Conservation (phyloP, 2,329 filamentous ascomycete species). For the Pseudocercospora pini-densiflorae region DNA sequence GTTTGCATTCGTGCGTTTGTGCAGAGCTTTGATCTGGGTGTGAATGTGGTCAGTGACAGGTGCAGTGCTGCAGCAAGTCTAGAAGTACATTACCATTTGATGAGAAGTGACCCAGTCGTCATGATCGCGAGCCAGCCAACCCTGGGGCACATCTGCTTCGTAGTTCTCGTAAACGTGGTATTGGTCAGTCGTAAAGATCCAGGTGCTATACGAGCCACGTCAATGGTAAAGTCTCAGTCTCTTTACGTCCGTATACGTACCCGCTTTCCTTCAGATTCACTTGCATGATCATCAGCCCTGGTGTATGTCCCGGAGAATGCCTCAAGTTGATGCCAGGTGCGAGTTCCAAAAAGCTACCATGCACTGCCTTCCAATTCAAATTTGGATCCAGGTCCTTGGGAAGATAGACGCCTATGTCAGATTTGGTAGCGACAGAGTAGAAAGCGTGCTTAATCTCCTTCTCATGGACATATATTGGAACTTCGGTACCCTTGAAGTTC, state of each 20-base stretch:
- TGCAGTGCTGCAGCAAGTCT: not conserved
- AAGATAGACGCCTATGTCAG: slow-evolving; percentile 39
- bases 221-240: not conserved
- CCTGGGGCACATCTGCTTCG: slow-evolving; percentile 41
- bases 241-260: not conserved
- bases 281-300: slow-evolving; percentile 43
- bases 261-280: slow-evolving; percentile 40
- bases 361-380: slow-evolving; percentile 44
- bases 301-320: slow-evolving; percentile 44
- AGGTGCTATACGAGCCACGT: slow-evolving; percentile 14
- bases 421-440: slow-evolving; percentile 43
- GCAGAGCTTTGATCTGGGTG: not conserved
- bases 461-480: slow-evolving; percentile 45
- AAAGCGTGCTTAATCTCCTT: slow-evolving; percentile 45
- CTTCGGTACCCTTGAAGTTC: slow-evolving; percentile 40
- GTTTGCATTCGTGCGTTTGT: slow-evolving; percentile 29
- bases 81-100: slow-evolving; percentile 26
- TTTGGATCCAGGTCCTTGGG: slow-evolving; percentile 45
- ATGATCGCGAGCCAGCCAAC: slow-evolving; percentile 45
- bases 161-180: slow-evolving; percentile 46
- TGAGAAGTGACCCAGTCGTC: slow-evolving; percentile 39
- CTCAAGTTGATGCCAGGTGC: slow-evolving; percentile 41
- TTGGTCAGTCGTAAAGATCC: slow-evolving; percentile 45
- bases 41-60: not conserved
- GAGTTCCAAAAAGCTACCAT: slow-evolving; percentile 40